Conservation (phyloP, 1,139 yeast species). For the Yamadazyma sp. region DNA sequence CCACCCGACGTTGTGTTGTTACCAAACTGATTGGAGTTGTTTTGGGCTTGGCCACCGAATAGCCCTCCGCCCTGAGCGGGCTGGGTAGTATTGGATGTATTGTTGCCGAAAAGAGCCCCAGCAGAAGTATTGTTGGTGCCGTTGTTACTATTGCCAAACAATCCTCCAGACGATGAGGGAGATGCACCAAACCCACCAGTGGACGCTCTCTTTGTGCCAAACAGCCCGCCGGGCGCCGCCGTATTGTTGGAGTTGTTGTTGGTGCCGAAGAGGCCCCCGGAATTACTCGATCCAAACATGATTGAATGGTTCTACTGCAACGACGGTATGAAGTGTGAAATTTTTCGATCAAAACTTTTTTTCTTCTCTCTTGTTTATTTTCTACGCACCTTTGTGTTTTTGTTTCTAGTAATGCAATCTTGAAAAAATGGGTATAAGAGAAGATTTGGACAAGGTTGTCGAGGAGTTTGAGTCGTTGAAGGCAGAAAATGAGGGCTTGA, state of each 20-base stretch:
- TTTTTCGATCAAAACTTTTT: conserved; percentile 3
- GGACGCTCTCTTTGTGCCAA: conserved; percentile 17
- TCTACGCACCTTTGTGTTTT: not conserved
- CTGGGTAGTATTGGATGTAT: conserved; percentile 7
- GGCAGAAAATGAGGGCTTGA: conserved; percentile 12
- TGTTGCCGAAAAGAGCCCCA: conserved; percentile 25
- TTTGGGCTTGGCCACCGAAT: conserved; percentile 19
- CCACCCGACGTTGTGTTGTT: conserved; percentile 20
- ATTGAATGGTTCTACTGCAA: conserved; percentile 14
- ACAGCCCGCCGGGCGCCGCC: conserved; percentile 14
- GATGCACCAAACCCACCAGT: conserved; percentile 7
- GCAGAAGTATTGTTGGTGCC: conserved; percentile 5
- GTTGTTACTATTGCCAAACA: conserved; percentile 16
- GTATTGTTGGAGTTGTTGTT: conserved; percentile 10
- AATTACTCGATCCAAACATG: conserved; percentile 8
- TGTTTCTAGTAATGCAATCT: no score
- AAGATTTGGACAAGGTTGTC: conserved; percentile 10
- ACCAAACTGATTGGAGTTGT: conserved; percentile 15
- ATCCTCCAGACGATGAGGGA: conserved; percentile 16
- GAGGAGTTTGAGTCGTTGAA: conserved; percentile 10
- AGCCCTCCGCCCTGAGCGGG: conserved; percentile 20
- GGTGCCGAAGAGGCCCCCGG: conserved; percentile 17
- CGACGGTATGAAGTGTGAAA: conserved; percentile 8
- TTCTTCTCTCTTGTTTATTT: conserved; percentile 1
- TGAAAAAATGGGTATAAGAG: conserved; percentile 1